Percentiles rank a stretch among this genome's conserved stretches.
Evolutionary conservation across 140 eudicot species (phyloP).

Genomic region (Oenanthe javanica): DNA sequence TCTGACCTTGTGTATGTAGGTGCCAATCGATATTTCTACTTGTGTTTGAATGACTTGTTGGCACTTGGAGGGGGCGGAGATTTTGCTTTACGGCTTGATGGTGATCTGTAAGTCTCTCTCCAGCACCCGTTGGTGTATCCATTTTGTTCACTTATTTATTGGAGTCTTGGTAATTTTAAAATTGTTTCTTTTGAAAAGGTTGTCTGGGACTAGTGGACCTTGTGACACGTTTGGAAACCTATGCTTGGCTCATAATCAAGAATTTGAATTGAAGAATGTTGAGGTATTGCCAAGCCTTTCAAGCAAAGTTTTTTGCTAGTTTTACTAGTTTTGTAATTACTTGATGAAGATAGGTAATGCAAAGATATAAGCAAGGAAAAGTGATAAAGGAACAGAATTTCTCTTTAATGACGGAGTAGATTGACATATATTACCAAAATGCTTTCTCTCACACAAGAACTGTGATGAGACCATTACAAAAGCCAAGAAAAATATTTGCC

Average conservation of each 20-base stretch:
- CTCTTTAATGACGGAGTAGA: neutral
- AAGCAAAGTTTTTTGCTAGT: neutral
- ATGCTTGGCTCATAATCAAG: conserved; percentile 74
- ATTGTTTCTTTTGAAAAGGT: conserved; percentile 32
- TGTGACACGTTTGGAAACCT: conserved; percentile 88
- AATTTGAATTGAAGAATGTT: conserved; percentile 70
- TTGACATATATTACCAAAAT: neutral
- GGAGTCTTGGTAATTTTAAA: neutral
- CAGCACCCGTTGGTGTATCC: neutral
- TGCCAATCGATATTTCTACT: conserved; percentile 76
- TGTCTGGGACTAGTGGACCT: conserved; percentile 83
- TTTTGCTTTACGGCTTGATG: conserved; percentile 79
- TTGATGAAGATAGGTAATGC: neutral
- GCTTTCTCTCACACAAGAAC: neutral
- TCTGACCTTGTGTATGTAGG: conserved; percentile 33
- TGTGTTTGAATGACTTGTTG: conserved; percentile 76
- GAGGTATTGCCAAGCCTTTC: conserved; percentile 45
- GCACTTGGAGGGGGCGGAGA: conserved; percentile 96
- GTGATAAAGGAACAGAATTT: neutral
- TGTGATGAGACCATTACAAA: neutral
- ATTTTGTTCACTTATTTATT: neutral
- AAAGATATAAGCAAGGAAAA: neutral
- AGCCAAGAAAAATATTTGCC: neutral
- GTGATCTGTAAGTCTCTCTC: conserved; percentile 61
- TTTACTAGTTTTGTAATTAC: neutral